Base-by-base conservation (phyloP, 2,329 filamentous ascomycete genomes). In the Colletotrichum tanaceti region DNA sequence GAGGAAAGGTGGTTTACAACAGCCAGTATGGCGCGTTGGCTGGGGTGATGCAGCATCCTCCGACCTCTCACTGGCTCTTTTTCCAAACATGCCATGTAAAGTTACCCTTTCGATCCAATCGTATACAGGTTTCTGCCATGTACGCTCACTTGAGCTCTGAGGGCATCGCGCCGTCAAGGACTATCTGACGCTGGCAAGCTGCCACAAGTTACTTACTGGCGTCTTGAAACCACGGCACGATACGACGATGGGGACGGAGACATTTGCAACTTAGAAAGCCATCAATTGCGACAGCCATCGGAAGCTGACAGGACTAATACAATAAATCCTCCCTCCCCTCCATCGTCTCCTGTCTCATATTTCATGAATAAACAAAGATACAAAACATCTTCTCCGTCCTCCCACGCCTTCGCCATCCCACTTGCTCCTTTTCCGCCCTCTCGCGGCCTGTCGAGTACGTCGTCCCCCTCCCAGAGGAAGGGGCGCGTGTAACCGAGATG, bases 251-350 rank as follows among this genome's bases (percentile, higher is more conserved):
- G 32, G 7, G 9, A 11, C 7, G 32, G 32, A 35, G 9, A 35
- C 39, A 16, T 60, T 65, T 43, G 57, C 47, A 58, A 65, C 65
- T 65, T 50, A 35, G 55, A 49, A 65, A 55, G 65, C 65, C 54
- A 43, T 68, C 22, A 43, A 65, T 68, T 65, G 32, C 20, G 65
- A 65, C 41, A 65, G 65, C 65, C 54, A 54, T 46, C 65, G 32
- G 32, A 39, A 64, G 65, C 58, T 35, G 43, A 41, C 18, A 35
- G 24, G 52, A 54, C 59, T 68, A 65, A 65, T 65, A 65, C 65
- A 68, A 50, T 55, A 49, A 44, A 43, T 43, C 46, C 46, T 43
- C 35, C 32, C 43, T 18, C 9, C 57, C 43, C 10, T 28, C 28
- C 32, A 7, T 32, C n/a, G 13, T 46, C 22, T 47, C 10, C 35